phyloP scores from a whole-genome alignment of 2,329 filamentous ascomycete species.

The Aspergillus spinulosporus region DNA sequence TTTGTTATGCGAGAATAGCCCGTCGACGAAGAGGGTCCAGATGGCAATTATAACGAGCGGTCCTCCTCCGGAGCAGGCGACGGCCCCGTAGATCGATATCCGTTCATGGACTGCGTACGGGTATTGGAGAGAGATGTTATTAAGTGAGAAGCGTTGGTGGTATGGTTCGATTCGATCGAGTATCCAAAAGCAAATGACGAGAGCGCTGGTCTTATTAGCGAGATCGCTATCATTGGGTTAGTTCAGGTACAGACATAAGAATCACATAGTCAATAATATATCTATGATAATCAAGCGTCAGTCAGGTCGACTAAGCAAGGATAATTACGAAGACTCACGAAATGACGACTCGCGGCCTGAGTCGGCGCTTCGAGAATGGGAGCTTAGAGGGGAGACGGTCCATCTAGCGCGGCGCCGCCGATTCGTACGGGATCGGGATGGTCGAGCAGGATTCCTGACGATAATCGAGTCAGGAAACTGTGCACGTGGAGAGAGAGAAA shows the following conservation, averaged over 20 bases:
- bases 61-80: slow-evolving; percentile 51
- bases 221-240: background rate
- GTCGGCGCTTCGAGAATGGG: slow-evolving; percentile 55
- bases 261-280: slow-evolving; percentile 62
- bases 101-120: slow-evolving; percentile 58
- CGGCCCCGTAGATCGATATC: slow-evolving; percentile 52
- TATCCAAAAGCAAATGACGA: slow-evolving; percentile 53
- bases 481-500: slow-evolving; percentile 1
- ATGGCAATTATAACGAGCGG: slow-evolving; percentile 55
- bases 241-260: slow-evolving; percentile 50
- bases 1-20: slow-evolving; percentile 56
- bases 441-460: background rate
- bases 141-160: slow-evolving; percentile 59
- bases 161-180: slow-evolving; percentile 57
- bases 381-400: slow-evolving; percentile 44
- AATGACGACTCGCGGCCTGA: slow-evolving; percentile 53
- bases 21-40: slow-evolving; percentile 60
- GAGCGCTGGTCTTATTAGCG: slow-evolving; percentile 42
- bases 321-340: slow-evolving; percentile 44
- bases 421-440: background rate
- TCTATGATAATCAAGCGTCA: slow-evolving; percentile 32
- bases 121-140: slow-evolving; percentile 59
- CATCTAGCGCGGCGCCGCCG: slow-evolving; percentile 21
- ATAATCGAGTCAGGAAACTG: slow-evolving; percentile 1
- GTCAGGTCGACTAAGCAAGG: background rate